Evolutionary conservation across 2,329 filamentous ascomycete genomes (phyloP).

Genomic region (Neoascochyta sp.): DNA sequence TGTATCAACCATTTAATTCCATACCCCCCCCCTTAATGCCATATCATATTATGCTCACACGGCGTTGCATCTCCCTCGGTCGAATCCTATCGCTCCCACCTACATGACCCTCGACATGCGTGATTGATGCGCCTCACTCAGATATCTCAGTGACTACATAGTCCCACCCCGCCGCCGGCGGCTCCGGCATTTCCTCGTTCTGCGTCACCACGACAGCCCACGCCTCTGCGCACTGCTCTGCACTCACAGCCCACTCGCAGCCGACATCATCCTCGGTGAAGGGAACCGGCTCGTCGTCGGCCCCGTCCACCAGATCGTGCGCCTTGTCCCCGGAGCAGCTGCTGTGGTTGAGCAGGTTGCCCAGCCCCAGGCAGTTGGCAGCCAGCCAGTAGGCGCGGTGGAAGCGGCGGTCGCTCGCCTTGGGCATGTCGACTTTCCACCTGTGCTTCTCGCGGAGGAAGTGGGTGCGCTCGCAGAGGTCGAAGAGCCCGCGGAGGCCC

Average conservation of each 20-base stretch:
- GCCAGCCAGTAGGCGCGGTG: slow-evolving; percentile 30
- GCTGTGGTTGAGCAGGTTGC: slow-evolving; percentile 12
- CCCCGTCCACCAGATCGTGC: slow-evolving; percentile 6
- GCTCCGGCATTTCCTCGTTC: slow-evolving; percentile 1
- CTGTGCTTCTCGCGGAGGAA: slow-evolving; percentile 6
- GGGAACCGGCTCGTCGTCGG: slow-evolving; percentile 3
- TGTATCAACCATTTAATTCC: too few species aligned
- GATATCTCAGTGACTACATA: slow-evolving; percentile 6
- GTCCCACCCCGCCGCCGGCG: background rate
- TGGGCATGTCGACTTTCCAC: slow-evolving; percentile 13
- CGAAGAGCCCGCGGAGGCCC: slow-evolving; percentile 3
- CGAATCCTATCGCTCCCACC: too few species aligned
- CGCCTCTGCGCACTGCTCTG: slow-evolving; percentile 1
- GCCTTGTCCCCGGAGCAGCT: slow-evolving; percentile 2
- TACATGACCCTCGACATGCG: too few species aligned
- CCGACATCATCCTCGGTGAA: slow-evolving; percentile 9
- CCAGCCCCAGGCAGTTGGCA: slow-evolving; percentile 14
- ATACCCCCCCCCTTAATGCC: too few species aligned
- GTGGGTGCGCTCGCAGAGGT: background rate
- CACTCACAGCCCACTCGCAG: slow-evolving; percentile 3
- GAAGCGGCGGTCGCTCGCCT: slow-evolving; percentile 19
- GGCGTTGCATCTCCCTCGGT: too few species aligned
- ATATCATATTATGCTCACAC: too few species aligned
- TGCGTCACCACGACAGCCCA: slow-evolving; percentile 5
- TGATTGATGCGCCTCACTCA: too few species aligned